Evolutionary conservation across 1,284 basidiomycete genomes (phyloP).

Genomic region (Fomes fomentarius): DNA sequence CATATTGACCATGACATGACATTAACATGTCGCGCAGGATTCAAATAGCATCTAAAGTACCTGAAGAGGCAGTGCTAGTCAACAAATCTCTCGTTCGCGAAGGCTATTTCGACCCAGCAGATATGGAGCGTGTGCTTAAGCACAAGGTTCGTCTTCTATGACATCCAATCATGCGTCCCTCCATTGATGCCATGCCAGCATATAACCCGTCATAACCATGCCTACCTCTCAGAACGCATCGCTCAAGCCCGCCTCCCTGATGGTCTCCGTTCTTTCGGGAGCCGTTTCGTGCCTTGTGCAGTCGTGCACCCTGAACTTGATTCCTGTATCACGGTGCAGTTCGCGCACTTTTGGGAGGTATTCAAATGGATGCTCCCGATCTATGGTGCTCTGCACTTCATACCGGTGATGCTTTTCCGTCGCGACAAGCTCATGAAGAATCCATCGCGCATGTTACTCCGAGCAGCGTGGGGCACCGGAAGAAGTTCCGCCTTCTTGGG

Average conservation of each 20-base stretch:
- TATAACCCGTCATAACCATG: slow-evolving; percentile 44
- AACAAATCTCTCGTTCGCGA: slow-evolving; percentile 65
- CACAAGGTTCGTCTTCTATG: slow-evolving; percentile 53
- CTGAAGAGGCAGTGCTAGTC: slow-evolving; percentile 60
- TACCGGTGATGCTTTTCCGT: slow-evolving; percentile 85
- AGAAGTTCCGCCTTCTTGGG: slow-evolving; percentile 91
- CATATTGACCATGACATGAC: neutral
- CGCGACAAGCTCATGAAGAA: slow-evolving; percentile 59
- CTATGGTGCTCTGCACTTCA: slow-evolving; percentile 90
- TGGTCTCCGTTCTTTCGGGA: slow-evolving; percentile 46
- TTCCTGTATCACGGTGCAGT: slow-evolving; percentile 67
- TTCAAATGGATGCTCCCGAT: slow-evolving; percentile 86
- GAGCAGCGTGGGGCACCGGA: slow-evolving; percentile 73
- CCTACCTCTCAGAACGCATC: slow-evolving; percentile 39
- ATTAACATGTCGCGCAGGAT: slow-evolving; percentile 43
- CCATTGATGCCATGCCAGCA: slow-evolving; percentile 34
- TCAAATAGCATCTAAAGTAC: slow-evolving; percentile 67
- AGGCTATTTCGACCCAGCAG: slow-evolving; percentile 55
- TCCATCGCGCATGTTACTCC: slow-evolving; percentile 65
- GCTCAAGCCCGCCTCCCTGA: slow-evolving; percentile 37
- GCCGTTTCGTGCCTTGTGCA: slow-evolving; percentile 62
- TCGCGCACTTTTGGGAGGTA: slow-evolving; percentile 81
- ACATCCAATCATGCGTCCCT: too few species aligned
- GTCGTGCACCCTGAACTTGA: slow-evolving; percentile 84
- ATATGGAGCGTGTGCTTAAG: slow-evolving; percentile 58